These are phyloP conservation scores for Geum urbanum DNA, from an alignment of 306 rosid genomes.

Conservation along the genomic window DNA sequence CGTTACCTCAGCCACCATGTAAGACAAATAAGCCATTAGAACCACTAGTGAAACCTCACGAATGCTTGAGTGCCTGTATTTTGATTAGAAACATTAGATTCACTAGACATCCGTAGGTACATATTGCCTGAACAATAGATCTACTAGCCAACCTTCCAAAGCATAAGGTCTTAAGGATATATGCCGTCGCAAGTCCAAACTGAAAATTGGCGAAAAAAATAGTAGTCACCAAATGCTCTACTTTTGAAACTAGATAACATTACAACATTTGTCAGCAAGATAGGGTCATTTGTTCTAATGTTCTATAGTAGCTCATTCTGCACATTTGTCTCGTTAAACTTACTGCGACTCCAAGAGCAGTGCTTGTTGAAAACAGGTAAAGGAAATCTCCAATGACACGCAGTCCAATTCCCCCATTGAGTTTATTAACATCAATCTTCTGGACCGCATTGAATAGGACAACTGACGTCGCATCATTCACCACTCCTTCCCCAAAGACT, in stretches of 20 bases:
- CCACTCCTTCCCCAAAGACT: constrained; percentile 95
- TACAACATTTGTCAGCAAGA: not conserved
- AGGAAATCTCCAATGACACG: constrained; percentile 59
- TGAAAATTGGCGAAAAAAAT: constrained; percentile 23
- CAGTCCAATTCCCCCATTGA: constrained; percentile 24
- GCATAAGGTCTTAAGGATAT: constrained; percentile 57
- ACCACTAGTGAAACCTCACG: constrained; percentile 78
- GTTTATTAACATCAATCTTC: constrained; percentile 56
- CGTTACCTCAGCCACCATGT: constrained; percentile 84
- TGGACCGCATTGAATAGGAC: constrained; percentile 88
- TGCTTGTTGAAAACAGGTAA: constrained; percentile 73
- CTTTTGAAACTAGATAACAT: not conserved
- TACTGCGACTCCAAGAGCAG: constrained; percentile 66
- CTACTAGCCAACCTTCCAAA: constrained; percentile 56
- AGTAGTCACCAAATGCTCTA: not conserved
- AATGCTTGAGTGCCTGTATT: constrained; percentile 73
- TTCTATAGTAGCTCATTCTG: not conserved
- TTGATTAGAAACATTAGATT: constrained; percentile 9
- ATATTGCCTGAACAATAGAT: not conserved
- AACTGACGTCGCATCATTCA: constrained; percentile 91
- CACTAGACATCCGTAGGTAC: not conserved
- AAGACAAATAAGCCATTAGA: constrained; percentile 88
- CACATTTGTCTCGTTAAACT: constrained; percentile 27
- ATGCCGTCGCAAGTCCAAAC: constrained; percentile 79
- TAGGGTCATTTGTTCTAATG: not conserved